Percentiles rank a stretch among this genome's conserved stretches.
Evolutionary conservation across 768 basidiomycete genomes (phyloP).

Genomic region (Tubosaeta brunneosetosa): DNA sequence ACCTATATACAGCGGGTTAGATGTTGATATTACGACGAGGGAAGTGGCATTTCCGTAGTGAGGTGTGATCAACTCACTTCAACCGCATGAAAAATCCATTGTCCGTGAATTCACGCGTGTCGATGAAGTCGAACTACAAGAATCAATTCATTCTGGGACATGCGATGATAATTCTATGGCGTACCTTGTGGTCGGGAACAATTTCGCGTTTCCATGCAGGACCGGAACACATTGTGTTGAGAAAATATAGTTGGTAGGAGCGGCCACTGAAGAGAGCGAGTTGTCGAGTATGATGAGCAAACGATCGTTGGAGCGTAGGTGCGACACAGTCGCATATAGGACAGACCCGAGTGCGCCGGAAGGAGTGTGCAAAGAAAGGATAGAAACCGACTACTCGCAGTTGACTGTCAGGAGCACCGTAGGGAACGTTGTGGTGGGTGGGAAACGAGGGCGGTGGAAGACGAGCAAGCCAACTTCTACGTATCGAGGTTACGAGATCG

Average conservation of each 20-base stretch:
- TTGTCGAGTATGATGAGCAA: constrained; percentile 19
- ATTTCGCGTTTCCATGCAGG: constrained; percentile 95
- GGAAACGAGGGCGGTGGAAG: constrained; percentile 2
- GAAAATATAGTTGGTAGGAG: constrained; percentile 10
- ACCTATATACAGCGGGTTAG: constrained; percentile 45
- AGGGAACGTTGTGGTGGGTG: constrained; percentile 17
- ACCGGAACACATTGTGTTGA: constrained; percentile 42
- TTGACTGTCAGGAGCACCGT: constrained; percentile 2
- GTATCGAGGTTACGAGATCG: constrained; percentile 12
- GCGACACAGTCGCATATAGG: constrained; percentile 35
- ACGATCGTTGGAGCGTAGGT: constrained; percentile 21
- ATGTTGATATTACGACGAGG: background rate
- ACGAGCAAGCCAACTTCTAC: constrained; percentile 1
- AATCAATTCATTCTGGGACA: constrained; percentile 1
- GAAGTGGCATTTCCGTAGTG: background rate
- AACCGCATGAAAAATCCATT: constrained; percentile 81
- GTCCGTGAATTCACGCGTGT: constrained; percentile 88
- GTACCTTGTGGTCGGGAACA: constrained; percentile 95
- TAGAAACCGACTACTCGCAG: constrained; percentile 13
- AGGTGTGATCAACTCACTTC: constrained; percentile 49
- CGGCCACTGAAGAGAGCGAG: constrained; percentile 23
- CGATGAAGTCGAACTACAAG: constrained; percentile 91
- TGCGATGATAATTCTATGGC: constrained; percentile 11
- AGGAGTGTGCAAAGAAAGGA: constrained; percentile 22
- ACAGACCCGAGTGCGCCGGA: constrained; percentile 14